phyloP scores from a whole-genome alignment of 805 yeast species.

The Kregervanrija delftensis region DNA sequence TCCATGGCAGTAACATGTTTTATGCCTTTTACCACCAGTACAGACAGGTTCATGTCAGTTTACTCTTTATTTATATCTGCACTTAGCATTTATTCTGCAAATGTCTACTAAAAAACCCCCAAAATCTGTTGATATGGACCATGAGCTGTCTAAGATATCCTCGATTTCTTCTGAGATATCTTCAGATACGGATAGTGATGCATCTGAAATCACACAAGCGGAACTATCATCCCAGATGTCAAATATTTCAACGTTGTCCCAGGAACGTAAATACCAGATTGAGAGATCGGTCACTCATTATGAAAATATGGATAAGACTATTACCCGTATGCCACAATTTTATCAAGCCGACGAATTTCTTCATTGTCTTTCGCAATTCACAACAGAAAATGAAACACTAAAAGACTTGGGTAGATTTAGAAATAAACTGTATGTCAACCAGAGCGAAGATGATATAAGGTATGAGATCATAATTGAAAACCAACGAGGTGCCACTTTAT shows the following conservation, averaged over 20 bases:
- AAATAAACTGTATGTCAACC: not conserved
- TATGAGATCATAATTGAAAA: constrained; percentile 45
- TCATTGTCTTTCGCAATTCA: constrained; percentile 18
- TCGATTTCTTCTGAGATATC: not conserved
- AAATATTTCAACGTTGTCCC: constrained; percentile 1
- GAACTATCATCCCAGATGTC: constrained; percentile 3
- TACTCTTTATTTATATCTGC: too few species aligned
- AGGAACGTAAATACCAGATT: constrained; percentile 1
- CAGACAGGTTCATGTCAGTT: too few species aligned
- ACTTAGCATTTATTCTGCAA: too few species aligned
- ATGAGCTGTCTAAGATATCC: too few species aligned
- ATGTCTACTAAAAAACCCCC: too few species aligned
- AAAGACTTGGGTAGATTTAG: constrained; percentile 10
- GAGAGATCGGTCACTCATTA: constrained; percentile 19
- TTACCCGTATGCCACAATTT: constrained; percentile 26
- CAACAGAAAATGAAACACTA: constrained; percentile 7
- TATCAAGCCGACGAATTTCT: constrained; percentile 20
- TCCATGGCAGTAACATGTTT: too few species aligned
- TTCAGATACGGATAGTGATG: not conserved
- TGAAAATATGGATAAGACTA: constrained; percentile 20
- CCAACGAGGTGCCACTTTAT: constrained; percentile 45
- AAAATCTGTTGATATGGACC: too few species aligned
- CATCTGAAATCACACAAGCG: constrained; percentile 1
- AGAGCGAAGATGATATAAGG: constrained; percentile 2
- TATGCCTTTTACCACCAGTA: too few species aligned